A percentile compares a stretch with the other conserved stretches of the same genome.
Evolutionary conservation across 192 early-diverging fungal species (phyloP).

Genomic region (Coemansia sp.): DNA sequence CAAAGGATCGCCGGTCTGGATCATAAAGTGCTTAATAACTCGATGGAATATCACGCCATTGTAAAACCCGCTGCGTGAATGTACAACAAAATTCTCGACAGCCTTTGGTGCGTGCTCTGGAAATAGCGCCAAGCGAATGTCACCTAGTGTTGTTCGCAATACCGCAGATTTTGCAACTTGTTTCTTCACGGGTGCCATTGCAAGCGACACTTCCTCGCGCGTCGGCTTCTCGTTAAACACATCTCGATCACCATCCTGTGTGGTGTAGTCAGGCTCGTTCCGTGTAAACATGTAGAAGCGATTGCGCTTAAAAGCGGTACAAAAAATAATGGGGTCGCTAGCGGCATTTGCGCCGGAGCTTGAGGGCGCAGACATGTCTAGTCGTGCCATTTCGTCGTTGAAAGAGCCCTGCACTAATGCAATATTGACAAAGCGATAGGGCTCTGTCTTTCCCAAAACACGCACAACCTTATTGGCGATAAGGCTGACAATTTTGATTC

Average conservation of each 20-base stretch:
- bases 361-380: constrained; percentile 71
- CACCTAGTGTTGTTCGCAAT: constrained; percentile 86
- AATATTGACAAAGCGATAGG: constrained; percentile 85
- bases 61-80: constrained; percentile 84
- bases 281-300: constrained; percentile 92
- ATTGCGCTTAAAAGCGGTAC: constrained; percentile 86
- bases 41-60: constrained; percentile 93
- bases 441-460: constrained; percentile 89
- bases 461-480: constrained; percentile 78
- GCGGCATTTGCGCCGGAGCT: constrained; percentile 67
- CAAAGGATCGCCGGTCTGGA: constrained; percentile 89
- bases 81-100: constrained; percentile 91
- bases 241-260: constrained; percentile 73
- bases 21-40: constrained; percentile 96
- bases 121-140: constrained; percentile 85
- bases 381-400: not conserved
- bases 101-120: constrained; percentile 81
- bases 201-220: constrained; percentile 91
- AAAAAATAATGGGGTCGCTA: constrained; percentile 84
- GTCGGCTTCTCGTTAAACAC: constrained; percentile 98
- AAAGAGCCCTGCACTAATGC: constrained; percentile 79
- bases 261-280: constrained; percentile 70
- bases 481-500: constrained; percentile 92
- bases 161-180: constrained; percentile 69
- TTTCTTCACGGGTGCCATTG: constrained; percentile 62